Percentiles rank a stretch among this genome's conserved stretches.
Evolutionary conservation across 73 alveolate species (phyloP).

Genomic region (Blepharisma stoltei): DNA sequence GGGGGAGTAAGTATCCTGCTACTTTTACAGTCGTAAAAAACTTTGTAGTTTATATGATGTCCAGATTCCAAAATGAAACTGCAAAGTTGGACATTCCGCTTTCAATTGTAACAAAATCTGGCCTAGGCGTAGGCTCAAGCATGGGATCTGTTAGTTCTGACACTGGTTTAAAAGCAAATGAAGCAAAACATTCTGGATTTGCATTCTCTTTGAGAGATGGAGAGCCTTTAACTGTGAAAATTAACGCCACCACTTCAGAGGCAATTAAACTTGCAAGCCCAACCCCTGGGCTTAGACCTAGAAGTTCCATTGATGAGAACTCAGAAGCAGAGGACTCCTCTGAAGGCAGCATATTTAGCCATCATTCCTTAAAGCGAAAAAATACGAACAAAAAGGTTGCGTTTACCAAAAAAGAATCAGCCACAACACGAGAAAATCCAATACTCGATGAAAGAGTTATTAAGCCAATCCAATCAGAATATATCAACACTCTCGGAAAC

Average conservation of each 20-base stretch:
- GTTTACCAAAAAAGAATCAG: conserved; percentile 12
- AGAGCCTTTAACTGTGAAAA: conserved; percentile 29
- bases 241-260: conserved; percentile 25
- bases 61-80: conserved; percentile 9
- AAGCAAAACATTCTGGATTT: conserved; percentile 31
- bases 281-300: background rate
- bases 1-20: conserved; percentile 61
- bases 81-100: conserved; percentile 16
- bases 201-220: conserved; percentile 26
- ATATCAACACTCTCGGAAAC: background rate
- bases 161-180: background rate
- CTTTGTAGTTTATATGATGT: conserved; percentile 55
- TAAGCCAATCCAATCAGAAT: conserved; percentile 21
- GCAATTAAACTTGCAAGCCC: background rate
- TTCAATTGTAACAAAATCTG: background rate
- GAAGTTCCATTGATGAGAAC: background rate
- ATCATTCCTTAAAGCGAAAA: background rate
- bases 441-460: background rate
- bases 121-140: background rate
- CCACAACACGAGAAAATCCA: background rate
- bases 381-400: background rate
- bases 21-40: conserved; percentile 59
- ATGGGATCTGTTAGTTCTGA: background rate
- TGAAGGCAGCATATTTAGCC: background rate
- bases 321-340: conserved; percentile 15